A percentile compares a stretch with the other conserved stretches of the same genome.
Conservation (phyloP, 2,329 filamentous ascomycete genomes). For the Pyrenophora seminiperda region DNA sequence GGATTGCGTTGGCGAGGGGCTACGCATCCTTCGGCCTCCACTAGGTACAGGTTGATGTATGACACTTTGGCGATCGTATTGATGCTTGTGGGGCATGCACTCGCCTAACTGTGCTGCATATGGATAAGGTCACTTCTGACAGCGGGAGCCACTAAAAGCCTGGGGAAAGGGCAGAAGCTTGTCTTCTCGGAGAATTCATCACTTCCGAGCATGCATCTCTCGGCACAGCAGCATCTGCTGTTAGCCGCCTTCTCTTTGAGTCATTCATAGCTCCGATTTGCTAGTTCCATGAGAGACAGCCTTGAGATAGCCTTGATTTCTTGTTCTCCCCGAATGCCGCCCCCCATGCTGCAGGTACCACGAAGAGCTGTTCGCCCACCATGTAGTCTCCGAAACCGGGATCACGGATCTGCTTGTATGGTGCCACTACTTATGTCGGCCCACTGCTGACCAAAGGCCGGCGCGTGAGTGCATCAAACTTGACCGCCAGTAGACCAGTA, state of each 20-base stretch:
- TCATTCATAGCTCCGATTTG: background rate
- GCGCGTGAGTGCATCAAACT: too few species aligned
- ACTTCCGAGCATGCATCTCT: background rate
- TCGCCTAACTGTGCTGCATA: constrained; percentile 5
- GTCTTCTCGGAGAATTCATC: constrained; percentile 1
- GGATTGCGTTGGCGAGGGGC: background rate
- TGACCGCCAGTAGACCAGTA: background rate
- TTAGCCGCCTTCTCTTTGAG: background rate
- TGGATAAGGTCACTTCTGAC: constrained; percentile 10
- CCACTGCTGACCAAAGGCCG: too few species aligned
- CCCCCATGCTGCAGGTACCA: background rate
- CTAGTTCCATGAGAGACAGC: background rate
- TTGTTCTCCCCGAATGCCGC: background rate
- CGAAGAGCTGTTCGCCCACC: background rate
- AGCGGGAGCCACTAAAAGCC: constrained; percentile 8
- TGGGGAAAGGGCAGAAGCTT: constrained; percentile 4
- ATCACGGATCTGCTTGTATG: background rate
- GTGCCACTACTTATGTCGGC: background rate
- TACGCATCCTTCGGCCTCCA: constrained; percentile 2
- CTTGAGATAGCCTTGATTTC: background rate
- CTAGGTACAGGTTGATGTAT: constrained; percentile 5
- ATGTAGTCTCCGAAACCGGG: background rate
- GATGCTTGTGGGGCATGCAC: background rate
- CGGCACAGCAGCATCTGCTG: background rate
- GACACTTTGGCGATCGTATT: constrained; percentile 5